Conservation (phyloP, 805 yeast genomes). For the Sugiyamaella mastotermitis region DNA sequence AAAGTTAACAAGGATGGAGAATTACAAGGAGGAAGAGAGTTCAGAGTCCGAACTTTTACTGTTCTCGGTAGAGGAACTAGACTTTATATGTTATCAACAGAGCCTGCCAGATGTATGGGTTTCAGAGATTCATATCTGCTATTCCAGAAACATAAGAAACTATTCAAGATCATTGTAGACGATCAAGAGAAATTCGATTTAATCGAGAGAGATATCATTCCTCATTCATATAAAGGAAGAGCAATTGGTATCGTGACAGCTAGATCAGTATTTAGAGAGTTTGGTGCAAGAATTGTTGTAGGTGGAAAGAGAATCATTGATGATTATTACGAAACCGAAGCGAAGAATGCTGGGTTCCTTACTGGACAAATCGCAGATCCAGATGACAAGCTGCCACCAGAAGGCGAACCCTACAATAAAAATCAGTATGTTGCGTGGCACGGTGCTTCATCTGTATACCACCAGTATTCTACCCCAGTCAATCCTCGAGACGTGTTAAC, state of each 20-base stretch:
- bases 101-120: conserved; percentile 93
- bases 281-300: conserved; percentile 77
- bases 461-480: conserved; percentile 25
- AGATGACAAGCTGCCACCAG: conserved; percentile 40
- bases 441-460: conserved; percentile 40
- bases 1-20: conserved; percentile 67
- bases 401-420: conserved; percentile 39
- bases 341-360: conserved; percentile 49
- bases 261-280: conserved; percentile 79
- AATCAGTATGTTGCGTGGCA: conserved; percentile 52
- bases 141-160: conserved; percentile 75
- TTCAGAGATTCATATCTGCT: conserved; percentile 85
- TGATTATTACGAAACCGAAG: conserved; percentile 75
- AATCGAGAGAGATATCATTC: conserved; percentile 73
- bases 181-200: conserved; percentile 79
- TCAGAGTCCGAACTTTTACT: conserved; percentile 45
- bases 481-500: conserved; percentile 25
- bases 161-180: conserved; percentile 66
- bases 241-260: conserved; percentile 89
- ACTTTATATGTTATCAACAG: conserved; percentile 86
- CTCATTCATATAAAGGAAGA: conserved; percentile 86
- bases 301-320: conserved; percentile 78
- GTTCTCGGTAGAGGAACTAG: conserved; percentile 55
- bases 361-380: conserved; percentile 72
- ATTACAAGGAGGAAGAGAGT: conserved; percentile 66